A percentile compares a stretch with the other conserved stretches of the same genome.
Conservation (phyloP, 2,329 filamentous ascomycete species). For the Escovopsis weberi region DNA sequence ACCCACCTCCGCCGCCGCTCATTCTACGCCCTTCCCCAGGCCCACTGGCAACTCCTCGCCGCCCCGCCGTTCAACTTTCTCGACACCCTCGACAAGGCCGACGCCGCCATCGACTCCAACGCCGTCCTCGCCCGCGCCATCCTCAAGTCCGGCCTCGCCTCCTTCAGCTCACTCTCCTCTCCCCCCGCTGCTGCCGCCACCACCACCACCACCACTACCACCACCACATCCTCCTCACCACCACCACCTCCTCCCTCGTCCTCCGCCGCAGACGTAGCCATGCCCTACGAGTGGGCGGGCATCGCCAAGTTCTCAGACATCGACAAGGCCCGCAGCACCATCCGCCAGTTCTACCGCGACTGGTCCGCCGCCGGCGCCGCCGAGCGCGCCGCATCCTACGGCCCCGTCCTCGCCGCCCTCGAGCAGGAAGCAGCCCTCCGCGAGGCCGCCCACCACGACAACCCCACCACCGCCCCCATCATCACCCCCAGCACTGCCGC, state of each 20-base stretch:
- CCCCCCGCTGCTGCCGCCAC: too few species aligned
- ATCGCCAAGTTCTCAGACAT: constrained; percentile 60
- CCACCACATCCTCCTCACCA: too few species aligned
- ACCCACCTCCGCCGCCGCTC: constrained; percentile 83
- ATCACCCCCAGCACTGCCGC: too few species aligned
- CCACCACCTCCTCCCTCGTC: constrained; percentile 9
- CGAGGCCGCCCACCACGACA: constrained; percentile 13
- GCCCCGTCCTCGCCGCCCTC: constrained; percentile 55
- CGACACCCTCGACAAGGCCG: constrained; percentile 61
- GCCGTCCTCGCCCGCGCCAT: constrained; percentile 71
- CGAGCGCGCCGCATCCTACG: constrained; percentile 68
- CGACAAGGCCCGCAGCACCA: constrained; percentile 82
- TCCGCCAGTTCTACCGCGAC: constrained; percentile 89
- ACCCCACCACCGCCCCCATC: background rate
- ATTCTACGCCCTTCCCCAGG: constrained; percentile 78
- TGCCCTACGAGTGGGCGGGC: constrained; percentile 52
- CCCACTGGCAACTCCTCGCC: constrained; percentile 73
- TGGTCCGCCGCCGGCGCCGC: constrained; percentile 67
- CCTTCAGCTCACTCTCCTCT: constrained; percentile 42
- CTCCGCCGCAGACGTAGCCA: constrained; percentile 25
- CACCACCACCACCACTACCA: too few species aligned
- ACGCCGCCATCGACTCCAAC: constrained; percentile 80
- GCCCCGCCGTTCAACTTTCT: constrained; percentile 71
- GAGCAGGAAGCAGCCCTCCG: constrained; percentile 25
- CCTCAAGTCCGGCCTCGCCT: constrained; percentile 49